Evolutionary conservation across 1,284 basidiomycete species (phyloP), one percentile per base, ranked within the genome.

Genomic region (Coniophora puteana): DNA sequence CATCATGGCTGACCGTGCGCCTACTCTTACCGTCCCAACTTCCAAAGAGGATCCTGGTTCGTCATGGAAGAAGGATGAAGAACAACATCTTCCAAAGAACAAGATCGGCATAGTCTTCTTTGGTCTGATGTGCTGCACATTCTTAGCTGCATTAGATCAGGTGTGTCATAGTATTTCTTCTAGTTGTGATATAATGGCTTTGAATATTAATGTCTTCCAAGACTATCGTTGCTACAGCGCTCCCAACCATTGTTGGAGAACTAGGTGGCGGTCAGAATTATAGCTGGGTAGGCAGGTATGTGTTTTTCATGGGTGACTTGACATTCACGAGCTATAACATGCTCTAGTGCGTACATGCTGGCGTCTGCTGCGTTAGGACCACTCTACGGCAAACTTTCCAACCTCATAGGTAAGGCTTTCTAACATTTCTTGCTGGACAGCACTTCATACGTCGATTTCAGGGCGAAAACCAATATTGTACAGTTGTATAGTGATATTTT

Each of bases 141-240:
- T 85, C 44, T 55, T 84, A 27, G 77, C 75, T 8, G 76, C 78
- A 5, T 64, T 80, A 26, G 78, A 80, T 51, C 78, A 80, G 63
- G 78, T 76, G 38, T 29, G 61, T 53, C 10, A n/a, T n/a, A n/a
- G n/a, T 21, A 14, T 32, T 24, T 21, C 27, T 12, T 25, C 37
- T 8, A 14, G 14, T 6, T 14, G n/a, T n/a, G 8, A 7, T 6
- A 8, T n/a, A n/a, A n/a, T n/a, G n/a, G n/a, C n/a, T n/a, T n/a
- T n/a, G n/a, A n/a, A n/a, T n/a, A n/a, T n/a, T n/a, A n/a, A n/a
- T n/a, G n/a, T n/a, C n/a, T n/a, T n/a, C n/a, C n/a, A n/a, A 70
- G 51, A 71, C 69, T 0, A 66, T 71, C 21, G 55, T 63, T 27
- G 55, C 62, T 1, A 67, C 61, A 27, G 65, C 66, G 17, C 44